phyloP scores from a whole-genome alignment of 192 early-diverging fungal genomes.

The Mycoemilia scoparia region DNA sequence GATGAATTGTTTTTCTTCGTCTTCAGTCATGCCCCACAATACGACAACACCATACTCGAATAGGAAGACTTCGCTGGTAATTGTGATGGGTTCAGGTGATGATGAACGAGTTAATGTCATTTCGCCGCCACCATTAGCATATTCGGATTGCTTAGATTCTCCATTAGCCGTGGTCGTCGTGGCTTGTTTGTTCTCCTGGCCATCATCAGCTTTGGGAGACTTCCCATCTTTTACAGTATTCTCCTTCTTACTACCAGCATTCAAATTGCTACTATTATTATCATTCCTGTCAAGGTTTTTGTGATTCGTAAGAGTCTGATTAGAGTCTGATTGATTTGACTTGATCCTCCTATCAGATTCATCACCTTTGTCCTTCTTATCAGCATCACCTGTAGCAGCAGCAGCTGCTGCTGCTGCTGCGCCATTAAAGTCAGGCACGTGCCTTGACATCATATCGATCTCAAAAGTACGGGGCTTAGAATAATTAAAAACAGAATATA shows the following conservation, averaged over 20 bases:
- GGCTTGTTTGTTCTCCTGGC: too few relatives aligned
- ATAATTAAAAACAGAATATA: slow-evolving; percentile 28
- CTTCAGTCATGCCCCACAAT: slow-evolving; percentile 83
- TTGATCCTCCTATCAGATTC: too few relatives aligned
- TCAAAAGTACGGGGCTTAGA: slow-evolving; percentile 16
- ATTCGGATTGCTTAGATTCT: too few relatives aligned
- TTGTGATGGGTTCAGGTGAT: slow-evolving; percentile 16
- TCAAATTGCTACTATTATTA: too few relatives aligned
- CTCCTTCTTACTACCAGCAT: too few relatives aligned
- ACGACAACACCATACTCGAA: slow-evolving; percentile 94
- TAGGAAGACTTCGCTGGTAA: slow-evolving; percentile 56
- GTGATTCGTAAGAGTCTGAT: too few relatives aligned
- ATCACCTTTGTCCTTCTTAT: neutral
- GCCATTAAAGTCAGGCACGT: too few relatives aligned
- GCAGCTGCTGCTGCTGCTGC: too few relatives aligned
- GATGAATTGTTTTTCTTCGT: slow-evolving; percentile 62
- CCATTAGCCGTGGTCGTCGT: neutral
- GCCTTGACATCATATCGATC: slow-evolving; percentile 20
- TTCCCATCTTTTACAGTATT: slow-evolving; percentile 10
- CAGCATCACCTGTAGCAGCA: neutral
- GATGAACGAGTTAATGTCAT: too few relatives aligned
- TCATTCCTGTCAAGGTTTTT: too few relatives aligned
- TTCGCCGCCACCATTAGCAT: neutral
- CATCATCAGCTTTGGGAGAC: too few relatives aligned
- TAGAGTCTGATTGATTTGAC: too few relatives aligned